phyloP scores from a whole-genome alignment of 129 eudicot genomes.

The Arctium minus region DNA sequence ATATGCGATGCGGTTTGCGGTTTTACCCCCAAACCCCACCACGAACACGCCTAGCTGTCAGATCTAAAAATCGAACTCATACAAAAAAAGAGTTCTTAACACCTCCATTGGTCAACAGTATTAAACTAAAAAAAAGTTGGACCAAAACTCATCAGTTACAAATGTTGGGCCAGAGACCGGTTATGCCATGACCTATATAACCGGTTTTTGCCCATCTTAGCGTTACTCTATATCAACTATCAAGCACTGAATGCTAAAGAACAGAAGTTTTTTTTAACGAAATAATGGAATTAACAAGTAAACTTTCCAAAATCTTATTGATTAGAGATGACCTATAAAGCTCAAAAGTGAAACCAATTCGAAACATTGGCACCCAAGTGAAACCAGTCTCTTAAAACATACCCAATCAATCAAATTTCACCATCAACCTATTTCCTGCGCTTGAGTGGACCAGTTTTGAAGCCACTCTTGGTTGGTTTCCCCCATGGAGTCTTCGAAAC shows the following conservation, averaged over 20 bases:
- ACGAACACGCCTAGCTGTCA: no score
- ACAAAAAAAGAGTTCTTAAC: no score
- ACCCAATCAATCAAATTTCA: neutral
- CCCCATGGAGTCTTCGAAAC: constrained; percentile 73
- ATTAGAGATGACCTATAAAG: neutral
- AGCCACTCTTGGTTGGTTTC: constrained; percentile 80
- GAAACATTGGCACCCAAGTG: constrained; percentile 12
- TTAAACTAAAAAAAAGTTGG: no score
- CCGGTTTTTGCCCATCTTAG: neutral
- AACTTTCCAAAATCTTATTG: neutral
- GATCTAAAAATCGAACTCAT: no score
- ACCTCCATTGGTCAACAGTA: no score
- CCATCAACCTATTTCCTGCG: constrained; percentile 36
- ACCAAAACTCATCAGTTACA: neutral
- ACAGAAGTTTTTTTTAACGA: neutral
- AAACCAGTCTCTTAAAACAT: constrained; percentile 1
- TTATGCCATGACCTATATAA: neutral
- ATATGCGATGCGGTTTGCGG: no score
- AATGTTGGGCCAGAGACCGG: neutral
- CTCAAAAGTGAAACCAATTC: constrained; percentile 7
- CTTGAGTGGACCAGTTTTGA: constrained; percentile 70
- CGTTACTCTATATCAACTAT: neutral
- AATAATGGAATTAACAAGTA: neutral
- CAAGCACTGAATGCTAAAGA: neutral
- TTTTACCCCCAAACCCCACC: no score